phyloP scores from a whole-genome alignment of 75 land plant species.

The Isoetes taiwanensis region DNA sequence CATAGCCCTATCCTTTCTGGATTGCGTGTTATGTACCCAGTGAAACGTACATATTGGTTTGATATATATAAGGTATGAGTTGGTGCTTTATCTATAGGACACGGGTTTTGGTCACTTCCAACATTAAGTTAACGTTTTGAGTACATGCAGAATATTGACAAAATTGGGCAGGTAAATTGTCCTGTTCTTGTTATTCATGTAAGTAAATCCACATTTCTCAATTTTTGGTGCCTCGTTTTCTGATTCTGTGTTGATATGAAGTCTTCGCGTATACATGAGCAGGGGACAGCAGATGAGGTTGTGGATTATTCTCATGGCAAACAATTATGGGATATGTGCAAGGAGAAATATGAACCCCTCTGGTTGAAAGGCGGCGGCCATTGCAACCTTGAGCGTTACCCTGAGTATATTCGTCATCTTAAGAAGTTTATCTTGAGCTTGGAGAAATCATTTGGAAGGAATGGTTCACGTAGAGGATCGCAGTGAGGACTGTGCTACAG shows the following conservation, averaged over 20 bases:
- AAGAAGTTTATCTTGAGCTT: neutral
- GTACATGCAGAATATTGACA: conserved; percentile 6
- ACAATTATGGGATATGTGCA: conserved; percentile 2
- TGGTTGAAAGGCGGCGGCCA: conserved; percentile 4
- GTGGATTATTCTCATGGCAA: conserved; percentile 8
- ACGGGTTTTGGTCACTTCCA: too few species aligned
- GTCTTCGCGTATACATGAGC: too few species aligned
- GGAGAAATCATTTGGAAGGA: conserved; percentile 1
- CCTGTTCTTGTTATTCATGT: conserved; percentile 6
- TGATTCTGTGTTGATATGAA: too few species aligned
- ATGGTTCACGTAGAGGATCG: too few species aligned
- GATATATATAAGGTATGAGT: conserved; percentile 63
- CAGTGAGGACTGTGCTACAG: too few species aligned
- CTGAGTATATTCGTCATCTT: neutral
- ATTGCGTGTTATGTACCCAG: conserved; percentile 64
- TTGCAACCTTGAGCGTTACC: conserved; percentile 5
- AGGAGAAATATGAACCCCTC: conserved; percentile 6
- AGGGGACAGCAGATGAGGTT: conserved; percentile 1
- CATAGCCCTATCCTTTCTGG: conserved; percentile 87
- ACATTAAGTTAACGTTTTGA: too few species aligned
- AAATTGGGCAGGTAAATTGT: conserved; percentile 1
- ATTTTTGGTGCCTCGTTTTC: too few species aligned
- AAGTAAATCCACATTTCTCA: too few species aligned
- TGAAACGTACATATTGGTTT: conserved; percentile 46
- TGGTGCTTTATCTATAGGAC: conserved; percentile 1